Conservation (phyloP, 441 rosid genomes). For the Syzygium malaccense region DNA sequence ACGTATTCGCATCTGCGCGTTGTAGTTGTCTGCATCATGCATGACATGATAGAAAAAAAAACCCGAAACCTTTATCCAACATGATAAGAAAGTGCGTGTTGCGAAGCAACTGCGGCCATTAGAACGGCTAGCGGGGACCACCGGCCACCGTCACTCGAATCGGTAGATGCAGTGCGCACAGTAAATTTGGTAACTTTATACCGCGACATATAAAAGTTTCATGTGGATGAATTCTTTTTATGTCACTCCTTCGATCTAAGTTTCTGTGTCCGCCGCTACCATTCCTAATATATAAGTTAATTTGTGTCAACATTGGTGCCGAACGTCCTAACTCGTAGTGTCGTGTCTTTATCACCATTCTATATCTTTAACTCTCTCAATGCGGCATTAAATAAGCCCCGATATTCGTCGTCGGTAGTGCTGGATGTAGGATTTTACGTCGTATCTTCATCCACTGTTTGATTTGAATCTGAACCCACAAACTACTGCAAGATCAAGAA, state of each 20-base stretch:
- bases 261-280: neutral
- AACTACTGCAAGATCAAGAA: neutral
- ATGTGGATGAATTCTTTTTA: neutral
- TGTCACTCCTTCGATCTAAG: neutral
- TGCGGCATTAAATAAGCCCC: neutral
- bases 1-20: neutral
- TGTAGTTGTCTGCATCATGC: neutral
- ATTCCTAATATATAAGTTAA: neutral
- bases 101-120: neutral
- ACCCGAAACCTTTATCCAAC: neutral
- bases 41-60: neutral
- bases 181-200: neutral
- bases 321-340: neutral
- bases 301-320: neutral
- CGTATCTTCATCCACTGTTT: neutral
- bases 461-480: neutral
- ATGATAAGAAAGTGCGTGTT: neutral
- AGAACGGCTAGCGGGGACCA: neutral
- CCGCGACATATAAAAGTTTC: neutral
- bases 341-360: neutral
- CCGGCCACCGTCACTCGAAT: neutral
- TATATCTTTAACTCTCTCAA: neutral
- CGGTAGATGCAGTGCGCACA: neutral
- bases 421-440: neutral
- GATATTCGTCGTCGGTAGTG: neutral